These are phyloP conservation scores for Scheffersomyces titani DNA, from an alignment of 1,139 yeast genomes.

Conservation along the genomic window DNA sequence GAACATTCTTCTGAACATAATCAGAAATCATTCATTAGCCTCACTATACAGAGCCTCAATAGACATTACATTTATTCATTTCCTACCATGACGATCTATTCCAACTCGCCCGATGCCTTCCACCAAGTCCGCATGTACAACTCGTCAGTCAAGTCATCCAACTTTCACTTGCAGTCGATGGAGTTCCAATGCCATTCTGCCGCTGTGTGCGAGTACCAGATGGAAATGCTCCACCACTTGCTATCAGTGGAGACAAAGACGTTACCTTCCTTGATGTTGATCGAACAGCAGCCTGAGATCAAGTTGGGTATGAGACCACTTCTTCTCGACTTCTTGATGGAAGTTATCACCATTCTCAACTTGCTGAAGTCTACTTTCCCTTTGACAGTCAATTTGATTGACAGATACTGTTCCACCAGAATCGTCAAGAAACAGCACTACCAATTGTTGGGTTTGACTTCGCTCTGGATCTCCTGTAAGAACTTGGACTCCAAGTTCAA, in stretches of 20 bases:
- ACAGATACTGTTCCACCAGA: constrained; percentile 51
- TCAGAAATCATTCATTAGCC: background rate
- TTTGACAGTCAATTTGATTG: constrained; percentile 53
- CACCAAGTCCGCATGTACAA: constrained; percentile 37
- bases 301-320: constrained; percentile 51
- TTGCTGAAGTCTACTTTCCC: constrained; percentile 56
- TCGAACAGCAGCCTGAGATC: constrained; percentile 55
- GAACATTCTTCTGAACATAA: background rate
- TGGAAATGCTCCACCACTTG: constrained; percentile 43
- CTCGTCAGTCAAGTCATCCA: constrained; percentile 34
- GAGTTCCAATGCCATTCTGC: constrained; percentile 42
- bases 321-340: constrained; percentile 54
- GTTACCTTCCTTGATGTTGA: constrained; percentile 39
- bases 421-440: constrained; percentile 58
- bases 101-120: constrained; percentile 37
- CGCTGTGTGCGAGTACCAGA: constrained; percentile 40
- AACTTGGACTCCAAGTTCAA: constrained; percentile 68
- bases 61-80: background rate
- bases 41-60: background rate
- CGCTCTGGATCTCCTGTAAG: constrained; percentile 76
- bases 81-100: constrained; percentile 5
- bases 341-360: constrained; percentile 50
- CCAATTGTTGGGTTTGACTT: constrained; percentile 68
- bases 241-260: constrained; percentile 34
- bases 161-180: constrained; percentile 32